phyloP scores from a whole-genome alignment of 225 moss, liverwort and hornwort species.

The Marchantia polymorpha region DNA sequence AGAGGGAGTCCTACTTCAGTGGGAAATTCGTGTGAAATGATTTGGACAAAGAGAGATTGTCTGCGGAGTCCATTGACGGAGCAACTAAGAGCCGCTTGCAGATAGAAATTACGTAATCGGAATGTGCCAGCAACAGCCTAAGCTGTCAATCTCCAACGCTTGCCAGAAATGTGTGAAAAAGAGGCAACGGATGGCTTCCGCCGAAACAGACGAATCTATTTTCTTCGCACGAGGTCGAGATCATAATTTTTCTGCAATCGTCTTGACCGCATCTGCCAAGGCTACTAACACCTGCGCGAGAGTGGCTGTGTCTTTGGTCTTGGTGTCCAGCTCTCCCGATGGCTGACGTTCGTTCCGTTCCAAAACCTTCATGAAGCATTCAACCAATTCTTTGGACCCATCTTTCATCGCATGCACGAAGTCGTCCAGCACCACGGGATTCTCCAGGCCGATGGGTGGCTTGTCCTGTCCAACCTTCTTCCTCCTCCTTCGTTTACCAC shows the following conservation, averaged over 20 bases:
- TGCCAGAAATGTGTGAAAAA: not conserved
- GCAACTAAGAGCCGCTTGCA: not conserved
- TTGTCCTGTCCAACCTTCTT: constrained; percentile 63
- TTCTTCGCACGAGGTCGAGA: not conserved
- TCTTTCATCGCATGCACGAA: constrained; percentile 94
- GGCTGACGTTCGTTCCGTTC: constrained; percentile 73
- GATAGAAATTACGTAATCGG: not conserved
- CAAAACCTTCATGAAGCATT: constrained; percentile 97
- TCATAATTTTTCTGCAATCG: constrained; percentile 86
- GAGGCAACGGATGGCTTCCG: not conserved
- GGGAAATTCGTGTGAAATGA: not conserved
- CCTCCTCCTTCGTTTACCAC: constrained; percentile 61
- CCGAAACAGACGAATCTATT: not conserved
- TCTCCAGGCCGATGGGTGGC: constrained; percentile 54
- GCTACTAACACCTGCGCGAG: constrained; percentile 86
- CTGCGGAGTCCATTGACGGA: not conserved
- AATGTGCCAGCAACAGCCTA: not conserved
- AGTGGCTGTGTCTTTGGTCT: constrained; percentile 73
- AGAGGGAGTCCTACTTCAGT: not conserved
- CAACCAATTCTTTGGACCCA: constrained; percentile 90
- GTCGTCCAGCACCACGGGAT: constrained; percentile 75
- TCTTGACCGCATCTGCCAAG: constrained; percentile 92
- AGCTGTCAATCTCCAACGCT: not conserved
- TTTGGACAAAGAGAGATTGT: not conserved
- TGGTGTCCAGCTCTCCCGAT: constrained; percentile 58